Conservation (phyloP, 23 red algal genomes). For the Chondrus crispus region DNA sequence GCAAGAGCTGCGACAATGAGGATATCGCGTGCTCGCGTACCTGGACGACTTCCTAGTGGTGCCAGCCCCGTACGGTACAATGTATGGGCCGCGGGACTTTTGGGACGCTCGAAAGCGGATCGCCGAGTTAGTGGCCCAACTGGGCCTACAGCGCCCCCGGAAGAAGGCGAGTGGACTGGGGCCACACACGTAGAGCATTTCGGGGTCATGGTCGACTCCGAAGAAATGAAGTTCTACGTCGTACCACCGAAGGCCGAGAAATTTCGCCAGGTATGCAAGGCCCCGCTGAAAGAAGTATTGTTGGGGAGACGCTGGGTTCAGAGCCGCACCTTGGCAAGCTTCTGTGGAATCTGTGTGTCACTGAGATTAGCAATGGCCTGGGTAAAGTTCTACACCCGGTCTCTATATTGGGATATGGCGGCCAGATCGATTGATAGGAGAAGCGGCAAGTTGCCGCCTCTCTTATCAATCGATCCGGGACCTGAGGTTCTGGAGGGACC, state of each 20-base stretch:
- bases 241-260: neutral
- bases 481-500: neutral
- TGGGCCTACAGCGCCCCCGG: neutral
- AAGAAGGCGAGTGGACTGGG: neutral
- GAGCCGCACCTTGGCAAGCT: neutral
- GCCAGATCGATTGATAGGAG: too few relatives aligned
- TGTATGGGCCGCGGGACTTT: neutral
- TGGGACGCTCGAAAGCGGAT: neutral
- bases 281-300: neutral
- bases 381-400: neutral
- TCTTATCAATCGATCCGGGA: neutral
- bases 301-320: neutral
- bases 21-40: neutral
- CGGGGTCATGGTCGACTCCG: neutral
- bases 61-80: neutral
- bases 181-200: neutral
- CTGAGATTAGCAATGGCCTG: neutral
- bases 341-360: neutral
- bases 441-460: neutral
- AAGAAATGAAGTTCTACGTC: neutral
- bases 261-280: neutral
- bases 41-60: neutral
- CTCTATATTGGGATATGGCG: too few relatives aligned
- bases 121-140: neutral
- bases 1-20: neutral